A percentile compares a stretch with the other conserved stretches of the same genome.
Evolutionary conservation across 2,329 filamentous ascomycete species (phyloP).

Genomic region (Cercospora janseana): DNA sequence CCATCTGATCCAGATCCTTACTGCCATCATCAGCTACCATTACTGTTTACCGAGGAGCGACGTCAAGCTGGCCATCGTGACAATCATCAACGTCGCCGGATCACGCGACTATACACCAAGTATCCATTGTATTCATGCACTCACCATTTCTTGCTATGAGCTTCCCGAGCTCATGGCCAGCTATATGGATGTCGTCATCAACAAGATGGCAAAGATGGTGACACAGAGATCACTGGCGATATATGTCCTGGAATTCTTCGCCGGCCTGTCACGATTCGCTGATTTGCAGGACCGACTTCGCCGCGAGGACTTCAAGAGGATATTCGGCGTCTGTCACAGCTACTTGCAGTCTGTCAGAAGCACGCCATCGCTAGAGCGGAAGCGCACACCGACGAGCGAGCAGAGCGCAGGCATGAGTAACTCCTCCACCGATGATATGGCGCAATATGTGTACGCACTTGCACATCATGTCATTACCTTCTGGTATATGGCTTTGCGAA

Average conservation of each 20-base stretch:
- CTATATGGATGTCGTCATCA: constrained; percentile 77
- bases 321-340: constrained; percentile 92
- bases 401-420: constrained; percentile 29
- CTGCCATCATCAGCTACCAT: constrained; percentile 87
- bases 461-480: constrained; percentile 95
- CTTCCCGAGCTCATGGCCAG: constrained; percentile 84
- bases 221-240: constrained; percentile 88
- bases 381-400: constrained; percentile 30
- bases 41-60: constrained; percentile 78
- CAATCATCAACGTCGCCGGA: constrained; percentile 77
- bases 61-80: constrained; percentile 78
- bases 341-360: constrained; percentile 81
- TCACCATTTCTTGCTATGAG: constrained; percentile 94
- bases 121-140: constrained; percentile 88
- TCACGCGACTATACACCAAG: constrained; percentile 61
- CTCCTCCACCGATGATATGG: constrained; percentile 33
- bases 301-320: constrained; percentile 86
- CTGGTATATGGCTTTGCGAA: constrained; percentile 89
- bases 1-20: constrained; percentile 82
- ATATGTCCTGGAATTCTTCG: constrained; percentile 94
- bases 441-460: constrained; percentile 79
- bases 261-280: constrained; percentile 78
- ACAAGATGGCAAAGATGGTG: constrained; percentile 94
- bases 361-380: constrained; percentile 39
- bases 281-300: constrained; percentile 50